Evolutionary conservation across 495 filamentous ascomycete genomes (phyloP).

Genomic region (Parathielavia appendiculata): DNA sequence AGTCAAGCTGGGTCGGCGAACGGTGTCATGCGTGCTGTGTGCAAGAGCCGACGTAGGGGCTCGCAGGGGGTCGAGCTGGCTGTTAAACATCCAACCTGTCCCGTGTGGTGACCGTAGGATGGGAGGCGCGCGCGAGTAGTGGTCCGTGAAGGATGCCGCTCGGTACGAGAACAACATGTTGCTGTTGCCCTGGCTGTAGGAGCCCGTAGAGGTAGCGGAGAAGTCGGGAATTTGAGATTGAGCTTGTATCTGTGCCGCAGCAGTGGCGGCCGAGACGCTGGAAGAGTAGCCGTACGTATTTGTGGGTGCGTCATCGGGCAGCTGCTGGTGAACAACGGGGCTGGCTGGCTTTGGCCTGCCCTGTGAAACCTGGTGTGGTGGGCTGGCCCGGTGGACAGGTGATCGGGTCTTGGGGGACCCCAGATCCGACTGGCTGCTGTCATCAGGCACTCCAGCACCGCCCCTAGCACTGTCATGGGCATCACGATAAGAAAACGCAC

Average conservation of each 20-base stretch:
- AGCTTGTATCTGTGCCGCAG: slow-evolving; percentile 25
- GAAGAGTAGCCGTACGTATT: slow-evolving; percentile 46
- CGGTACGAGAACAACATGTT: slow-evolving; percentile 46
- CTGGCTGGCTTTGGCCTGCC: slow-evolving; percentile 26
- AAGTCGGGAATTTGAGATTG: slow-evolving; percentile 28
- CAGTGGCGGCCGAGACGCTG: slow-evolving; percentile 36
- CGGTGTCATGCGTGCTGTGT: slow-evolving; percentile 28
- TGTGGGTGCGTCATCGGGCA: slow-evolving; percentile 34
- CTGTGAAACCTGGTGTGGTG: slow-evolving; percentile 33
- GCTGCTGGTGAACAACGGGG: slow-evolving; percentile 28
- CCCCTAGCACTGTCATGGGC: slow-evolving; percentile 33
- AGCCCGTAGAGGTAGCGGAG: slow-evolving; percentile 26
- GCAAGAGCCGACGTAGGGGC: slow-evolving; percentile 32
- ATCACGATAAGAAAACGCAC: slow-evolving; percentile 66
- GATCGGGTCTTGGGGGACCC: slow-evolving; percentile 42
- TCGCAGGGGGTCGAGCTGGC: slow-evolving; percentile 39
- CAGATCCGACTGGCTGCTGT: slow-evolving; percentile 40
- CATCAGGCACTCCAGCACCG: slow-evolving; percentile 30
- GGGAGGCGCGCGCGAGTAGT: slow-evolving; percentile 42
- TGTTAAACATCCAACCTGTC: slow-evolving; percentile 42
- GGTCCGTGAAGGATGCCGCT: slow-evolving; percentile 39
- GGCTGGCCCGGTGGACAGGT: slow-evolving; percentile 41
- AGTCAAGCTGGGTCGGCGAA: slow-evolving; percentile 41
- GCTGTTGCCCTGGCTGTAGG: slow-evolving; percentile 39
- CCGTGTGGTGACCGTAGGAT: slow-evolving; percentile 47